phyloP scores from a whole-genome alignment of 2,329 filamentous ascomycete species.

The Aureobasidium sp. region DNA sequence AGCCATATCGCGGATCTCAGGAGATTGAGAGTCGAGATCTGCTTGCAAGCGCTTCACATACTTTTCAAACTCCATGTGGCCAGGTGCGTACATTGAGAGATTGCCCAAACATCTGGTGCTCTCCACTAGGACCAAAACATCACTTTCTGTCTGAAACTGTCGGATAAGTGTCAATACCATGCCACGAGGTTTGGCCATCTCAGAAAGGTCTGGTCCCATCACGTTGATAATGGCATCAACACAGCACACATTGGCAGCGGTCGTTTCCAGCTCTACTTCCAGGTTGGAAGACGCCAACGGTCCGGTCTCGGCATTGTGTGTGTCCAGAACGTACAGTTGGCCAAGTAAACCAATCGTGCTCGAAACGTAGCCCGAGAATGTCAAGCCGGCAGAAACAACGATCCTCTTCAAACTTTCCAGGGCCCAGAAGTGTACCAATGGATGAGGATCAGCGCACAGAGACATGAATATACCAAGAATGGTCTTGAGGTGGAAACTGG shows the following conservation, averaged over 20 bases:
- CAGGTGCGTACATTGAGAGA: constrained; percentile 81
- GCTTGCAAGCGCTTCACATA: constrained; percentile 79
- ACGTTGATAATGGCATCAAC: constrained; percentile 97
- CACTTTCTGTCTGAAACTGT: constrained; percentile 65
- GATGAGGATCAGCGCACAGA: constrained; percentile 88
- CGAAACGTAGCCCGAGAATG: constrained; percentile 82
- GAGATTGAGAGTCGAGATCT: constrained; percentile 61
- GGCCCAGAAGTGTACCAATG: constrained; percentile 93
- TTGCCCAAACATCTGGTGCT: constrained; percentile 82
- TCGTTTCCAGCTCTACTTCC: constrained; percentile 74
- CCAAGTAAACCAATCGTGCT: constrained; percentile 89
- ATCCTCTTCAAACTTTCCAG: constrained; percentile 79
- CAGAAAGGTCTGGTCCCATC: constrained; percentile 87
- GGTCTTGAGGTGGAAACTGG: constrained; percentile 90
- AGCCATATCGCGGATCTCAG: constrained; percentile 66
- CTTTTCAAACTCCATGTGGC: constrained; percentile 70
- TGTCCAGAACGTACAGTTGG: constrained; percentile 84
- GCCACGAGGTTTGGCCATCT: constrained; percentile 82
- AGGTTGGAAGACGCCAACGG: constrained; percentile 81
- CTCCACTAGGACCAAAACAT: constrained; percentile 64
- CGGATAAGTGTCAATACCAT: constrained; percentile 79
- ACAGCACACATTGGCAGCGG: constrained; percentile 74
- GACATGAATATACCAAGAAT: constrained; percentile 99
- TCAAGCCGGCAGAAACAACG: constrained; percentile 83
- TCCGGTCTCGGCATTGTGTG: constrained; percentile 75